Evolutionary conservation across 1,284 basidiomycete species (phyloP), one percentile per base, ranked within the genome.

Genomic region (Boletellus deceptivus): DNA sequence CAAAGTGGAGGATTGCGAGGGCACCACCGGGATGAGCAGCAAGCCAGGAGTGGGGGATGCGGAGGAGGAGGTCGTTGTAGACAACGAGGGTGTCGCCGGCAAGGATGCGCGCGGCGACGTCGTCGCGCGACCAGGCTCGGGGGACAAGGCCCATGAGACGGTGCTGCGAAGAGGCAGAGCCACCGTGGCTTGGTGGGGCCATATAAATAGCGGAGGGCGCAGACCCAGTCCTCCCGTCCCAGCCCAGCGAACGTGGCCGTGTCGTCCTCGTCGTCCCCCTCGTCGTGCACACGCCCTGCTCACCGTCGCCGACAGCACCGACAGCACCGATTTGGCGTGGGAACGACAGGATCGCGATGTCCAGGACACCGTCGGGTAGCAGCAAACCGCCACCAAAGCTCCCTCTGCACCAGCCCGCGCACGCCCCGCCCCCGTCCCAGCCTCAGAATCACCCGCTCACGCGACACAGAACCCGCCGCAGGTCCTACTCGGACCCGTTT

Each of bases 1-100:
- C 86, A 65, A 96, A 98, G 73, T 99, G 97, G 25, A 97, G 83
- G 55, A 99, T 85, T 17, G 94, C 82, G 43, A 98, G 85, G 13
- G 83, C 73, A 48, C 96, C 95, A 39, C 96, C 97, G 0, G 96
- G 96, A 67, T 99, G 97, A 3, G 78, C 75, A 4, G 79, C 70
- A 18, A 96, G 83, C 97, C 96, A 98, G 16, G 78, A 73, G 13
- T 79, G 77, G 20, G 92, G 83, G n/a, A 97, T 83, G 56, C 86
- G 84, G 58, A 98, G 84, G 56, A 98, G 84, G 54, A 80, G 76
- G 57, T 79, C 77, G 61, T 82, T 75, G 73, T 91, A 89, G 55
- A 99, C 77, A 68, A 98, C 80, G 59, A 98, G 80, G 47, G 78
- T 73, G 54, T 94, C 83, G 49, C 94, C 93, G 1, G 75, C 74